Base-by-base conservation (phyloP, 78 protist genomes). In the Creolimax fragrantissima region DNA sequence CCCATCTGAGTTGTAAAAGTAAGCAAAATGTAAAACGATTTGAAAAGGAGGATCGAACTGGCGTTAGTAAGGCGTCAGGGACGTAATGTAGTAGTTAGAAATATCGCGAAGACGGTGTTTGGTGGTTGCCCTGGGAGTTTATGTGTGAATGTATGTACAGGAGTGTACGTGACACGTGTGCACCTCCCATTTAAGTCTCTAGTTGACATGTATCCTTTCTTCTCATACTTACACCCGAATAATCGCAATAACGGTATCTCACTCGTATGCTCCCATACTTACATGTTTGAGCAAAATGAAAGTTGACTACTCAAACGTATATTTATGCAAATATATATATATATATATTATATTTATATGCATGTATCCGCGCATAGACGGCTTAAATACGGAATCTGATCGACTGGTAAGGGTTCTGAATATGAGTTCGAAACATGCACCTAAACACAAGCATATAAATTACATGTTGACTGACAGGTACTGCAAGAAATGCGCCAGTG, bases 401-500 rank as follows among this genome's bases (percentile, higher is more conserved):
- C n/a, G n/a, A 47, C 11, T 47, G 37, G 11, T 47, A 47, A 47
- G 7, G 74, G 7, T 7, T 47, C 11, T 47, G 74, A 24, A 47
- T 47, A 7, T 47, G 74, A 24, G 74, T 11, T 47, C n/a, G n/a
- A n/a, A n/a, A n/a, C n/a, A n/a, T n/a, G n/a, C n/a, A n/a, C n/a
- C n/a, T n/a, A n/a, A n/a, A n/a, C n/a, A n/a, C n/a, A n/a, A n/a
- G n/a, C n/a, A n/a, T n/a, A n/a, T n/a, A n/a, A n/a, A n/a, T n/a
- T n/a, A n/a, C n/a, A 66, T 66, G 43, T 32, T 66, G 43, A 32
- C 81, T 32, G 44, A 32, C n/a, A 81, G 36, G 44, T 3, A 17
- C 42, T 92, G 3, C 90, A n/a, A 2, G 96, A 96, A 35, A 44
- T 93, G 89, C 42, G 95, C 47, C 92, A 92, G 44, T 84, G 95